phyloP scores from a whole-genome alignment of 495 filamentous ascomycete species.

The Mycothermus thermophilus region DNA sequence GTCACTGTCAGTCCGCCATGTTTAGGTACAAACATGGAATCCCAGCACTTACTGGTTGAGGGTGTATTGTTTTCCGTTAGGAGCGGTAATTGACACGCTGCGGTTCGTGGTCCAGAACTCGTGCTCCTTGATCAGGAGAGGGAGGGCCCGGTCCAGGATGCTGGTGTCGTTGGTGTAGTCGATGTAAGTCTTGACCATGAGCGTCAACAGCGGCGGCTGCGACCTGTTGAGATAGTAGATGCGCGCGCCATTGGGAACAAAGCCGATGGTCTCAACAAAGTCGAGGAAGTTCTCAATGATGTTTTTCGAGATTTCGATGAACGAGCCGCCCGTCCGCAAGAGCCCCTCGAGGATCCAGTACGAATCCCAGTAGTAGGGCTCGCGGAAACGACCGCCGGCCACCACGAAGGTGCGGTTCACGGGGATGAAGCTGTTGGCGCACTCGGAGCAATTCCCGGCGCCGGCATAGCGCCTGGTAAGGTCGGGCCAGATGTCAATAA shows the following conservation, averaged over 20 bases:
- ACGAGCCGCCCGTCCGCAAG: slow-evolving; percentile 34
- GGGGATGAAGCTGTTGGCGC: slow-evolving; percentile 36
- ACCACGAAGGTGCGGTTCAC: slow-evolving; percentile 40
- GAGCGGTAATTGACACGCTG: slow-evolving; percentile 20
- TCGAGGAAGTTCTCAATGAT: slow-evolving; percentile 40
- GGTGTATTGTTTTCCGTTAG: slow-evolving; percentile 23
- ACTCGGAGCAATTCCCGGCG: slow-evolving; percentile 26
- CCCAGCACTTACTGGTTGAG: slow-evolving; percentile 29
- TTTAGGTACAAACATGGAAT: too few species aligned
- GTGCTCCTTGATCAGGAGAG: slow-evolving; percentile 35
- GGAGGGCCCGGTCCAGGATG: slow-evolving; percentile 31
- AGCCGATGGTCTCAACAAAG: slow-evolving; percentile 35
- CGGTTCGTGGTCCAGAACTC: slow-evolving; percentile 34
- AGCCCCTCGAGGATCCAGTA: slow-evolving; percentile 40
- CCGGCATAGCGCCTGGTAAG: slow-evolving; percentile 33
- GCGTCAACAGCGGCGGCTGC: slow-evolving; percentile 34
- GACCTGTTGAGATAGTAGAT: slow-evolving; percentile 37
- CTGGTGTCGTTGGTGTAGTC: slow-evolving; percentile 37
- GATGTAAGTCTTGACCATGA: slow-evolving; percentile 36
- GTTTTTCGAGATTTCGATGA: slow-evolving; percentile 33
- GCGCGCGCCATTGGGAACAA: slow-evolving; percentile 37
- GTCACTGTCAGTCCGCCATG: too few species aligned
- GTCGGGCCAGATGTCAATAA: slow-evolving; percentile 40
- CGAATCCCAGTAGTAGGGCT: slow-evolving; percentile 41
- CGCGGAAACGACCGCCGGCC: slow-evolving; percentile 37